A percentile compares a stretch with the other conserved stretches of the same genome.
phyloP scores from a whole-genome alignment of 352 stramenopile genomes.

The Pythium apleroticum region DNA sequence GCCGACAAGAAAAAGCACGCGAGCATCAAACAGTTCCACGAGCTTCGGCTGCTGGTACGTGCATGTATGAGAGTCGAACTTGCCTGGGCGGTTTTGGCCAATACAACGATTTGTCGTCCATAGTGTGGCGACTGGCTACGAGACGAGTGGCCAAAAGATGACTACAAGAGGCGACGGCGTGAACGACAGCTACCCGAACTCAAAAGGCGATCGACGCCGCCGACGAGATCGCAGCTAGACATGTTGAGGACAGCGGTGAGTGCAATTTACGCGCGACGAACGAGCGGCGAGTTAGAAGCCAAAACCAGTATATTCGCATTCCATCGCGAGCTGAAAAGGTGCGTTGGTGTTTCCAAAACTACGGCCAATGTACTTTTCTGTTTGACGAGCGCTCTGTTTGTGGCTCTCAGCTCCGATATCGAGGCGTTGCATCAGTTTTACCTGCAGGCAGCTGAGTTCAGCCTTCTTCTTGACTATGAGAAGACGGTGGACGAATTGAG shows the following conservation, averaged over 20 bases:
- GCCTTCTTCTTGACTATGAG: slow-evolving; percentile 53
- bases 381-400: too few relatives aligned
- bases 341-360: background rate
- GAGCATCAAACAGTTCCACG: slow-evolving; percentile 65
- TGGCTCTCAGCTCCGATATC: slow-evolving; percentile 51
- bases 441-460: slow-evolving; percentile 42
- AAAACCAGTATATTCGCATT: slow-evolving; percentile 61
- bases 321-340: slow-evolving; percentile 77
- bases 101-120: background rate
- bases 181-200: slow-evolving; percentile 45
- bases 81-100: background rate
- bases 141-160: slow-evolving; percentile 32
- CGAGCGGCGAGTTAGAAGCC: slow-evolving; percentile 54
- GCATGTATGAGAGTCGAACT: slow-evolving; percentile 13
- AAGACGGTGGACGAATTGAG: slow-evolving; percentile 45
- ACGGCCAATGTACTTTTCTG: background rate
- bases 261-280: slow-evolving; percentile 63
- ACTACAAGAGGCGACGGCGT: slow-evolving; percentile 56
- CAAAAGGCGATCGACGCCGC: slow-evolving; percentile 27
- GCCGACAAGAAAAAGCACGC: slow-evolving; percentile 82
- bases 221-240: slow-evolving; percentile 45
- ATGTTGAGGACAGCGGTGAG: slow-evolving; percentile 56
- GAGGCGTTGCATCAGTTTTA: slow-evolving; percentile 62
- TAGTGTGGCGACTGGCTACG: slow-evolving; percentile 66
- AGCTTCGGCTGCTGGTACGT: slow-evolving; percentile 62